phyloP scores from a whole-genome alignment of 2,329 filamentous ascomycete species.

The Trichoderma oligosporum region DNA sequence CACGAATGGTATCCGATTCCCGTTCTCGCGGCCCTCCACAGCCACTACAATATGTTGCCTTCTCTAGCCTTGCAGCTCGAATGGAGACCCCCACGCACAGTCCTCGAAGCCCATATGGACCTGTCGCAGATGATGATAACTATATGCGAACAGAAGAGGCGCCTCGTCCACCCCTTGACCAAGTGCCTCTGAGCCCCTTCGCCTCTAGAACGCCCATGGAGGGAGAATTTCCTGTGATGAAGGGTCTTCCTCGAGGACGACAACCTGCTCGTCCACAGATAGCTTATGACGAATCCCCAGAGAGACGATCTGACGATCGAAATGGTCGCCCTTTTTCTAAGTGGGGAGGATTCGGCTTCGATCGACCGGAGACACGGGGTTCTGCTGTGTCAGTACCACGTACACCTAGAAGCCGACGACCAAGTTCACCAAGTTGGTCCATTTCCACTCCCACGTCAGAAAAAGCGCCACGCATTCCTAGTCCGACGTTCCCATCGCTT shows the following conservation, averaged over 20 bases:
- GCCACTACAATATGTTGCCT: conserved; percentile 25
- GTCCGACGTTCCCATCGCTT: conserved; percentile 36
- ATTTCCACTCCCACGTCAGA: conserved; percentile 30
- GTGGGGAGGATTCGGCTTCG: conserved; percentile 24
- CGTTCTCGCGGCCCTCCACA: conserved; percentile 24
- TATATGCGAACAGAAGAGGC: conserved; percentile 17
- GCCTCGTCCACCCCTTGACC: conserved; percentile 18
- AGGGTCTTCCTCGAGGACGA: conserved; percentile 37
- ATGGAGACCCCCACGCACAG: conserved; percentile 13
- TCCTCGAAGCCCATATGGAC: conserved; percentile 26
- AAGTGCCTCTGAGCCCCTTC: conserved; percentile 28
- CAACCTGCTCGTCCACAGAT: conserved; percentile 21
- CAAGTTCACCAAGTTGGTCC: conserved; percentile 17
- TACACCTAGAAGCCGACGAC: conserved; percentile 24
- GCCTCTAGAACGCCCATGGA: conserved; percentile 27
- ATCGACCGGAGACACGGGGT: conserved; percentile 28
- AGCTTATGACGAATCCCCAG: conserved; percentile 7
- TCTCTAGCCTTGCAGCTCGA: conserved; percentile 24
- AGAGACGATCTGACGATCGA: not conserved
- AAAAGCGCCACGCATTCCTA: conserved; percentile 33
- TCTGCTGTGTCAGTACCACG: conserved; percentile 38
- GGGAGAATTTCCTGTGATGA: conserved; percentile 34
- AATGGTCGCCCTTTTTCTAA: conserved; percentile 18
- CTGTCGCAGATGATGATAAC: conserved; percentile 19
- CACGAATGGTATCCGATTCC: conserved; percentile 26